Conservation (phyloP, 139 green algal genomes). For the Volvox reticuliferus region DNA sequence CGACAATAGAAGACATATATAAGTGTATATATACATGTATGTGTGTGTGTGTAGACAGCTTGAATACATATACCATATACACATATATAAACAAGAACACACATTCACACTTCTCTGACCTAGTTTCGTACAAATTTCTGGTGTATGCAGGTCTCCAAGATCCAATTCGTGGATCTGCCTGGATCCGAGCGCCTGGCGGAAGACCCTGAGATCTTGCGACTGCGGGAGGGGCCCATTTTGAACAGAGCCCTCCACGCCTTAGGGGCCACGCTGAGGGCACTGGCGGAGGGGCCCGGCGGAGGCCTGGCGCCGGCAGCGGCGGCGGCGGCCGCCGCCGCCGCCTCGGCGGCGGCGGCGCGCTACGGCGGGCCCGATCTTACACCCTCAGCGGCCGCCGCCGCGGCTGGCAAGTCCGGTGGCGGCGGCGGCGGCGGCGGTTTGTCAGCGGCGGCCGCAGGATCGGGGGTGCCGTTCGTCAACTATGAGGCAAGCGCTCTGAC, state of each 20-base stretch:
- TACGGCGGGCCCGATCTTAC: slow-evolving; percentile 6
- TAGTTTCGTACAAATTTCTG: no score
- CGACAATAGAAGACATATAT: no score
- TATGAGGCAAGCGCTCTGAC: slow-evolving; percentile 69
- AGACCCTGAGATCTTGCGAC: slow-evolving; percentile 78
- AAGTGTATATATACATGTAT: no score
- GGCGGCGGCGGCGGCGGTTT: background rate
- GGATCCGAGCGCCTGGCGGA: slow-evolving; percentile 75
- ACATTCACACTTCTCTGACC: no score
- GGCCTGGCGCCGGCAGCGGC: slow-evolving; percentile 20
- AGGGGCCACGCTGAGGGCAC: slow-evolving; percentile 28
- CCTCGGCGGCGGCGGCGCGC: background rate
- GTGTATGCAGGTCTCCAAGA: slow-evolving; percentile 16
- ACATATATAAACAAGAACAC: no score
- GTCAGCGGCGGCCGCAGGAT: background rate
- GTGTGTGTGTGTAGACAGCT: no score
- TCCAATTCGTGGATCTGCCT: slow-evolving; percentile 76
- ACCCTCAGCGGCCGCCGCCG: background rate
- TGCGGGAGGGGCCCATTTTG: slow-evolving; percentile 61
- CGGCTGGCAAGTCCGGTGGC: background rate
- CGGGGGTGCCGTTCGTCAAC: slow-evolving; percentile 51
- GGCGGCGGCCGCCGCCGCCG: background rate
- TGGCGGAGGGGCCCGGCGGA: slow-evolving; percentile 33
- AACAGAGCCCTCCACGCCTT: slow-evolving; percentile 36
- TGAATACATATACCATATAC: no score